Evolutionary conservation across 495 filamentous ascomycete species (phyloP).

Genomic region (Filosporella fistucella): DNA sequence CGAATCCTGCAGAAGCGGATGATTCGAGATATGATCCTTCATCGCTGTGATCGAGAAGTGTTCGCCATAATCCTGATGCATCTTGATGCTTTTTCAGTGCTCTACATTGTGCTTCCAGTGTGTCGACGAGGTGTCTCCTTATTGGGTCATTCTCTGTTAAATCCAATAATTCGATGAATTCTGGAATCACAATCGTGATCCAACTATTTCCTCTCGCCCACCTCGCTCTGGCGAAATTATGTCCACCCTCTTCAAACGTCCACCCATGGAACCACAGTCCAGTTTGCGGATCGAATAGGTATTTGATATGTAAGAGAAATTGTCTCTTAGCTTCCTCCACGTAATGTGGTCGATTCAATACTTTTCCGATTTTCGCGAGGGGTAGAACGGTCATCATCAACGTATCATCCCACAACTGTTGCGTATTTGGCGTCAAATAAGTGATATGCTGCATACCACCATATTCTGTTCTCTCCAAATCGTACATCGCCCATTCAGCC

Average conservation of each 20-base stretch:
- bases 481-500: slow-evolving; percentile 74
- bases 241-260: slow-evolving; percentile 61
- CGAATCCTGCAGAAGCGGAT: slow-evolving; percentile 69
- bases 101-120: slow-evolving; percentile 55
- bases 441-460: slow-evolving; percentile 74
- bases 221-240: slow-evolving; percentile 63
- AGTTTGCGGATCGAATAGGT: slow-evolving; percentile 60
- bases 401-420: slow-evolving; percentile 74
- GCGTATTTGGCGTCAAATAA: slow-evolving; percentile 56
- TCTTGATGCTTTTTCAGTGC: slow-evolving; percentile 52
- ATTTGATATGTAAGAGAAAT: slow-evolving; percentile 67
- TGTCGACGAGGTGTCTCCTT: slow-evolving; percentile 51
- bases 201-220: slow-evolving; percentile 64
- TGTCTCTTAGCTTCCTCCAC: slow-evolving; percentile 67
- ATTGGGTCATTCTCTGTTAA: slow-evolving; percentile 51
- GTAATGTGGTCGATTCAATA: slow-evolving; percentile 59
- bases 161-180: slow-evolving; percentile 62
- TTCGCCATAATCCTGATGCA: slow-evolving; percentile 57
- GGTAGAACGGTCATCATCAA: slow-evolving; percentile 79
- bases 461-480: slow-evolving; percentile 59
- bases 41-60: slow-evolving; percentile 55
- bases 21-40: slow-evolving; percentile 61
- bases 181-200: slow-evolving; percentile 69
- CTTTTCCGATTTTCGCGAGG: slow-evolving; percentile 66
- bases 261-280: slow-evolving; percentile 74